Evolutionary conservation across 345 rosid species (phyloP), one percentile per base, ranked within the genome.

Genomic region (Passiflora organensis): DNA sequence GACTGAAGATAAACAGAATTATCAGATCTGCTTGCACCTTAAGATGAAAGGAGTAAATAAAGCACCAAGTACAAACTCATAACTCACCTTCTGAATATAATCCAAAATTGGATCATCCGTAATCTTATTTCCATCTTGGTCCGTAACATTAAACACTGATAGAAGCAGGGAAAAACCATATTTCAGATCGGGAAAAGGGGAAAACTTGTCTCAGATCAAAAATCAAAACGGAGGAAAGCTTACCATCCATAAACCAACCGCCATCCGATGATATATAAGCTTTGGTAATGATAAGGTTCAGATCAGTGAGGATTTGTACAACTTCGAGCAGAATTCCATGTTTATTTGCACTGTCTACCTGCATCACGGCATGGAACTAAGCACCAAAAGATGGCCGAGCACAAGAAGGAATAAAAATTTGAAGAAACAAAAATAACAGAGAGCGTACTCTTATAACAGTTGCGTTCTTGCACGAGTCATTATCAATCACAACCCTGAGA

Each of bases 221-320:
- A 11, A 13, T 0, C 14, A 16, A 10, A 41, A 42, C 34, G 8
- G 8, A 8, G 2, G 39, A 58, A 18, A 51, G 51, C 67, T 64
- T 69, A 88, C 98, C 99, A 74, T 93, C 99, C 99, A 93, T 93
- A 68, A 93, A 84, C 99, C 99, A 93, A 56, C 86, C 86, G 48
- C 95, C 89, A 78, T 93, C 99, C 68, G 99, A 89, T 32, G 95
- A 86, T 23, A 93, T 89, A 72, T 93, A 89, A 43, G 96, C 96
- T 66, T 93, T 93, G 21, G 75, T 65, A 39, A 93, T 74, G 68
- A 77, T 78, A 32, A 93, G 94, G 72, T 93, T 82, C 60, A 86
- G 89, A 78, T 93, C 99, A 66, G 95, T 81, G 48, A 93, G 91
- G 62, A 89, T 76, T 71, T 89, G 99, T 6, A 93, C 96, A 64